Conservation (phyloP, 2,329 filamentous ascomycete species). For the Alternaria solani region DNA sequence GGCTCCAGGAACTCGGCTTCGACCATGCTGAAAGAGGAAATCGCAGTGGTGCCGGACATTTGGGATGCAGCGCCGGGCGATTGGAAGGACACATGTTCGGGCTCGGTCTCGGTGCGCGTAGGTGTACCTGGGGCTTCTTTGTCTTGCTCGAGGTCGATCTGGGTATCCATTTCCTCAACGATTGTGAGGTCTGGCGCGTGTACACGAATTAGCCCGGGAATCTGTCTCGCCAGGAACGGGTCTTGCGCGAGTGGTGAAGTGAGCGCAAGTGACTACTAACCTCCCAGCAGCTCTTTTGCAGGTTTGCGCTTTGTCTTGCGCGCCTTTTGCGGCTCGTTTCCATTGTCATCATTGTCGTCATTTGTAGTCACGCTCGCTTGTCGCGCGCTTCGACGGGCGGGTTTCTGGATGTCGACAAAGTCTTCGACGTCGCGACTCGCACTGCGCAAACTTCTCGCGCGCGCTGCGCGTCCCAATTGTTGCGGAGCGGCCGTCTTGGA, state of each 20-base stretch:
- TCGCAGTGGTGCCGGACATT: constrained; percentile 58
- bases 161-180: constrained; percentile 44
- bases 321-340: constrained; percentile 24
- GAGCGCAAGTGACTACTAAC: constrained; percentile 30
- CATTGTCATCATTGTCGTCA: constrained; percentile 41
- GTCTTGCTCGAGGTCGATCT: constrained; percentile 29
- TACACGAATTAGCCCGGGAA: constrained; percentile 18
- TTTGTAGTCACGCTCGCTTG: constrained; percentile 39
- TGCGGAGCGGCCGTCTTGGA: constrained; percentile 25
- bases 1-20: constrained; percentile 54
- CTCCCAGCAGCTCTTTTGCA: constrained; percentile 35
- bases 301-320: constrained; percentile 32
- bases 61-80: constrained; percentile 52
- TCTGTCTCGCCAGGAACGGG: not conserved
- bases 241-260: not conserved
- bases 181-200: constrained; percentile 41
- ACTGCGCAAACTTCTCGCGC: constrained; percentile 48
- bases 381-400: constrained; percentile 36
- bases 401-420: constrained; percentile 26
- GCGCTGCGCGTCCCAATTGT: constrained; percentile 35
- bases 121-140: constrained; percentile 33
- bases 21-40: constrained; percentile 56
- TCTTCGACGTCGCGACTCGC: constrained; percentile 51
- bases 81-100: constrained; percentile 24
- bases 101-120: constrained; percentile 14